Conservation (phyloP, 192 early-diverging fungal species). For the Jimgerdemannia flammicorona region DNA sequence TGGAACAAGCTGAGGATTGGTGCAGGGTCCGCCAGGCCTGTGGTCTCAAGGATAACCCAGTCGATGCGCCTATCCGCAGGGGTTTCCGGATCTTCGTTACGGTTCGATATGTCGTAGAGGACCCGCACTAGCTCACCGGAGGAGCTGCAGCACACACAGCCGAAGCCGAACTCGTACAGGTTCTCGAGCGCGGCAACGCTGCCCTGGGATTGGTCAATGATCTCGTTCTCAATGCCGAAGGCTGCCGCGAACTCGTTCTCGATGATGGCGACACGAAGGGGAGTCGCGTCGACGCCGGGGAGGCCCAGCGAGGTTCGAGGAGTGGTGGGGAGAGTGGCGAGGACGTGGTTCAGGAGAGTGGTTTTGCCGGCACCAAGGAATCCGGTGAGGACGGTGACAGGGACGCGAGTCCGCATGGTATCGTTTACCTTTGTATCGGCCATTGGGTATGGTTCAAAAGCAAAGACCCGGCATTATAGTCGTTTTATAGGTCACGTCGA, state of each 20-base stretch:
- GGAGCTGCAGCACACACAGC: constrained; percentile 25
- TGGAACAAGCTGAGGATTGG: constrained; percentile 11
- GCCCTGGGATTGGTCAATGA: constrained; percentile 23
- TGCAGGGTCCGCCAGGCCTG: constrained; percentile 10
- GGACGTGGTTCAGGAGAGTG: constrained; percentile 26
- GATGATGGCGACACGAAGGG: constrained; percentile 29
- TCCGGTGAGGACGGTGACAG: constrained; percentile 62
- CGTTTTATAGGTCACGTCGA: background rate
- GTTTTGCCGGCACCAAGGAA: constrained; percentile 48
- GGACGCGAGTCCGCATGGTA: constrained; percentile 21
- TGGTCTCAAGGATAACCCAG: constrained; percentile 11
- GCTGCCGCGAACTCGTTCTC: constrained; percentile 31
- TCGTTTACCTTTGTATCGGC: background rate
- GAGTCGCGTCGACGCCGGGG: background rate
- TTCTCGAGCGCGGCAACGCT: constrained; percentile 53
- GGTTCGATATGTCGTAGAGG: constrained; percentile 19
- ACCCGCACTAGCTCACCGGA: constrained; percentile 22
- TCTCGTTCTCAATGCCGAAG: constrained; percentile 21
- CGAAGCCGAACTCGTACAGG: constrained; percentile 38
- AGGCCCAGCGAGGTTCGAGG: background rate
- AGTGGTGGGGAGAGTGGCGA: constrained; percentile 5
- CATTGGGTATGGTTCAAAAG: background rate
- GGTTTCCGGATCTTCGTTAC: background rate
- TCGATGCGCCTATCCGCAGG: constrained; percentile 5
- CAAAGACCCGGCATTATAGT: background rate